Base-by-base conservation (phyloP, 208 protist species). In the Crithidia thermophila region DNA sequence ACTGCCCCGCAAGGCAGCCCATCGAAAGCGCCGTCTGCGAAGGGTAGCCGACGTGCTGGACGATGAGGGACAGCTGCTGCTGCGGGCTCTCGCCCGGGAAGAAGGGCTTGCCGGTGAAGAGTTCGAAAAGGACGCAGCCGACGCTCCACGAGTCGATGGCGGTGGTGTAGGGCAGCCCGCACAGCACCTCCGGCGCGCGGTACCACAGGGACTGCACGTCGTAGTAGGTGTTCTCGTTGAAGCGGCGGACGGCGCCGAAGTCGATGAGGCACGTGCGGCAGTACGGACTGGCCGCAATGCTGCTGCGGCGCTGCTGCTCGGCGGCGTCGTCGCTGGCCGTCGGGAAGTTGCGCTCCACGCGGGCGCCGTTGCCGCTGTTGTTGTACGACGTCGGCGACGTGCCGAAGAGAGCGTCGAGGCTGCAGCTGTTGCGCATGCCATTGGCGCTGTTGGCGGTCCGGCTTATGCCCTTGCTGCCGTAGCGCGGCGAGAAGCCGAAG, bases 211-310 rank as follows among this genome's bases (percentile, higher is more conserved):
- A 97, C 77, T 98, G 95, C 43, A 98, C 97, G 72, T 99, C 98
- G 46, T 96, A 98, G 77, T 98, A 99, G 1, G 79, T 81, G 66
- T 96, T 92, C 71, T 99, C 96, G 74, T 98, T 78, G 40, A 97
- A 93, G 52, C 94, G 97, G 68, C 98, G 98, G 28, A 94, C 94
- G 28, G 94, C 97, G 4, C 98, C 98, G 80, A 99, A 99, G 85
- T 99, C 98, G 72, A 99, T 99, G 40, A 99, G 85, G 50, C 74
- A 81, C 40, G 67, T 79, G 62, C 78, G 73, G 50, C 63, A 69
- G 62, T 73, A 73, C 18, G 62, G 66, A 36, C 62, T 79, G 27
- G 43, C 2, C 6, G 50, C 37, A 31, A 46, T 37, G 40, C 18
- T 37, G 40, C 18, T 59, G 23, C 39, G 20, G 23, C n/a, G 58